Base-by-base conservation (phyloP, 228 moss, liverwort and hornwort genomes). In the Sphagnum magellanicum region DNA sequence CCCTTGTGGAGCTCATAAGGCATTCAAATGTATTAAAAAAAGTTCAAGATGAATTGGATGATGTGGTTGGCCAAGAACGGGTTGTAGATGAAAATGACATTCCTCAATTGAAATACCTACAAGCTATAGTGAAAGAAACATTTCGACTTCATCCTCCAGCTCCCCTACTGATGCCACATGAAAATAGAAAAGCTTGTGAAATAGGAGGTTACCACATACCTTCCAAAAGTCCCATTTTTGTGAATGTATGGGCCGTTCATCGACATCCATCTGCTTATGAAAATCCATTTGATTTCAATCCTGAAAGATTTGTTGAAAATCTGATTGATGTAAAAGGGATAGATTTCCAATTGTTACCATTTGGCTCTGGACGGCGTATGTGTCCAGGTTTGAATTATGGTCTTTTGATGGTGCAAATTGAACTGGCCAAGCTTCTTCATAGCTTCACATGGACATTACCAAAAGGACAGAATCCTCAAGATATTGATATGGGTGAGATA, bases 371-470 rank as follows among this genome's bases (percentile, higher is more conserved):
- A 10, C 72, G 82, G 67, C 68, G 77, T 55, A 66, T 50, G 10
- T 82, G 82, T 63, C 86, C 82, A 4, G 81, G 72, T 0, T 68
- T 78, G 32, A n/a, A 67, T 5, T 16, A 78, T 6, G 81, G 61
- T 14, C 51, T 64, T 0, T 14, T 73, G 10, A 68, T 80, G 51
- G 66, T 74, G 6, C 77, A 78, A 5, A 65, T 70, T 64, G 66
- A 59, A 6, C 46, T 80, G n/a, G 81, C 84, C 0, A 60, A 71
- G 10, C 73, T 84, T 53, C 57, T 78, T 60, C 81, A 84, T 10
- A 60, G 57, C 16, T 81, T 75, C 50, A 68, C 76, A 16, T 84
- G 78, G 78, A 71, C 77, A 10, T 67, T 78, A 13, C 80, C 77
- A 5, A 63, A 72, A 4, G 75, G 77, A 47, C 6, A 53, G 49